phyloP scores from a whole-genome alignment of 2,329 filamentous ascomycete species.

The Arthrobotrys megalospora region DNA sequence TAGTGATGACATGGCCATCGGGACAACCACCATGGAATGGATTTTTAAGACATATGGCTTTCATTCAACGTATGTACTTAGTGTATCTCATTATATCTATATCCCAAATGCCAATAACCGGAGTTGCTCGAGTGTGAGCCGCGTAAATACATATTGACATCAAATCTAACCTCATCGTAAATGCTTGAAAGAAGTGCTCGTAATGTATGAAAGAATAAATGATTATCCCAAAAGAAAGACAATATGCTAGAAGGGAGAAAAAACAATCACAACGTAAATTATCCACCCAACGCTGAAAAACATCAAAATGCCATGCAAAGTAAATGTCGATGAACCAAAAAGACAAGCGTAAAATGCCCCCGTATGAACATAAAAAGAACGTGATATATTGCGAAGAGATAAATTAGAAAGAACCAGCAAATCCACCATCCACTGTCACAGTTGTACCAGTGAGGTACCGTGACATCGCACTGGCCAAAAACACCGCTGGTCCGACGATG shows the following conservation, averaged over 20 bases:
- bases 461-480: slow-evolving; percentile 78
- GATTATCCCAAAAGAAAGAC: slow-evolving; percentile 25
- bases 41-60: neutral
- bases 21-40: neutral
- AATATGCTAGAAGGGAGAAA: neutral
- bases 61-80: neutral
- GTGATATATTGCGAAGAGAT: neutral
- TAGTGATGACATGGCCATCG: slow-evolving; percentile 24
- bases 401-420: slow-evolving; percentile 54
- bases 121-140: slow-evolving; percentile 7
- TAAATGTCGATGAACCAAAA: slow-evolving; percentile 9
- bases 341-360: slow-evolving; percentile 8
- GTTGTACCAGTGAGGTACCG: slow-evolving; percentile 69
- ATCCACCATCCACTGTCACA: slow-evolving; percentile 64
- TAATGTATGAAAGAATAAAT: slow-evolving; percentile 10
- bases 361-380: slow-evolving; percentile 19
- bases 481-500: slow-evolving; percentile 87
- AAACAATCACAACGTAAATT: slow-evolving; percentile 14
- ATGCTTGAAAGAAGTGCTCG: slow-evolving; percentile 4
- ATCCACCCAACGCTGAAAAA: slow-evolving; percentile 59
- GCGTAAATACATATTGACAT: slow-evolving; percentile 25
- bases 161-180: slow-evolving; percentile 16
- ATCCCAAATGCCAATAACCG: neutral
- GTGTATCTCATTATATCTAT: neutral
- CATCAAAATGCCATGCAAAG: slow-evolving; percentile 31